Conservation (phyloP, 352 stramenopile genomes). For the Phytophthora citricola region DNA sequence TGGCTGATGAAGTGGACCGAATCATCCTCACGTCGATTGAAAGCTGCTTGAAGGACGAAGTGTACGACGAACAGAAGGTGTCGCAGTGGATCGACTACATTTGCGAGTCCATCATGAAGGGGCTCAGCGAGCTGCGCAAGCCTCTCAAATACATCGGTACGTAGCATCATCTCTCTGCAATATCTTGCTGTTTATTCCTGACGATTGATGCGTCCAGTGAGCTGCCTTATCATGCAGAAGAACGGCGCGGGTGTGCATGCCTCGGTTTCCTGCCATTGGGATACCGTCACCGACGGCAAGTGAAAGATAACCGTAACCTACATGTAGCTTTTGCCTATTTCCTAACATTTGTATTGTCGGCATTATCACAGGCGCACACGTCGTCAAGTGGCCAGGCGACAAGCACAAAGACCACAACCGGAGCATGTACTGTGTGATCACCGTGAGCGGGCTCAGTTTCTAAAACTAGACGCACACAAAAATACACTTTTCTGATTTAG, state of each 20-base stretch:
- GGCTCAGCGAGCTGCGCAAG: slow-evolving; percentile 88
- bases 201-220: slow-evolving; percentile 52
- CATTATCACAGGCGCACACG: slow-evolving; percentile 56
- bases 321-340: background rate
- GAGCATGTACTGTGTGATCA: slow-evolving; percentile 91
- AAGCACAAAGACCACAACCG: slow-evolving; percentile 92
- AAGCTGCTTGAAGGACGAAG: slow-evolving; percentile 84
- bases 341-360: background rate
- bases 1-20: slow-evolving; percentile 91
- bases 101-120: slow-evolving; percentile 90
- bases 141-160: slow-evolving; percentile 93
- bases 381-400: slow-evolving; percentile 91
- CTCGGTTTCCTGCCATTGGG: slow-evolving; percentile 91
- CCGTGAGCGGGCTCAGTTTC: slow-evolving; percentile 86
- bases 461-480: slow-evolving; percentile 30
- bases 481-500: slow-evolving; percentile 29
- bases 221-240: slow-evolving; percentile 94
- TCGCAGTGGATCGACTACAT: slow-evolving; percentile 92
- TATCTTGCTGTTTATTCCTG: slow-evolving; percentile 5
- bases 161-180: background rate
- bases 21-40: slow-evolving; percentile 88
- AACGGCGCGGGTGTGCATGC: slow-evolving; percentile 92
- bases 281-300: slow-evolving; percentile 89
- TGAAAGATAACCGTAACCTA: background rate
- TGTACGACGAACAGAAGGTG: slow-evolving; percentile 89